These are phyloP conservation scores for Backusella tuberculispora DNA, from an alignment of 192 early-diverging fungal genomes.

Conservation along the genomic window DNA sequence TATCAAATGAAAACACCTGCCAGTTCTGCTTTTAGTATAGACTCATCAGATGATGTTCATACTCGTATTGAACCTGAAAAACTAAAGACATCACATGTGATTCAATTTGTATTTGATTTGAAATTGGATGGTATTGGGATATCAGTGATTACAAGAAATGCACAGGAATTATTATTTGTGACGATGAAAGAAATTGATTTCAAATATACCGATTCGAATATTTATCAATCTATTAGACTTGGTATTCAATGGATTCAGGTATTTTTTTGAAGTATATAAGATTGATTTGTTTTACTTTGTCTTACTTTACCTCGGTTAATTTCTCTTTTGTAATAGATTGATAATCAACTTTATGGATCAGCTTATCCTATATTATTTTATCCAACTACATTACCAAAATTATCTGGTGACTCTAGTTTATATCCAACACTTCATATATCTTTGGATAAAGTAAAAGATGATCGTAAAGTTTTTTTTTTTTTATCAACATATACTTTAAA, in stretches of 20 bases:
- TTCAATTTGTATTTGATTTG: conserved; percentile 54
- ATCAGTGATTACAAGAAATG: conserved; percentile 67
- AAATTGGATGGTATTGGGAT: conserved; percentile 78
- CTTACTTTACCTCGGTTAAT: too few species aligned
- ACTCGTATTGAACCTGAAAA: not conserved
- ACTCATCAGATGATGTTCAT: conserved; percentile 23
- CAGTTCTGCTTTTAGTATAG: conserved; percentile 1
- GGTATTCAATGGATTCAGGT: conserved; percentile 76
- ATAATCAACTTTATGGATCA: conserved; percentile 82
- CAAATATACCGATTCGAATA: conserved; percentile 67
- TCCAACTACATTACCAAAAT: conserved; percentile 75
- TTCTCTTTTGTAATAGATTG: conserved; percentile 60
- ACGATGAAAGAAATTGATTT: conserved; percentile 70
- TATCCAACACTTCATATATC: conserved; percentile 63
- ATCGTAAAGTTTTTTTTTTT: conserved; percentile 35
- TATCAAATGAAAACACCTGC: conserved; percentile 42
- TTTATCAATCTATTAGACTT: conserved; percentile 64
- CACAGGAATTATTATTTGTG: conserved; percentile 77
- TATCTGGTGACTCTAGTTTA: conserved; percentile 41
- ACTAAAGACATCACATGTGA: conserved; percentile 21
- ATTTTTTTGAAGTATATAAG: too few species aligned
- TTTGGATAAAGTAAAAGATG: conserved; percentile 77
- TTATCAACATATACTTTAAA: not conserved
- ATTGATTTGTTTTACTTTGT: too few species aligned
- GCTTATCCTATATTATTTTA: conserved; percentile 82